These are phyloP conservation scores for Sporothrix curviconia DNA, from an alignment of 2,329 filamentous ascomycete species.

Conservation along the genomic window DNA sequence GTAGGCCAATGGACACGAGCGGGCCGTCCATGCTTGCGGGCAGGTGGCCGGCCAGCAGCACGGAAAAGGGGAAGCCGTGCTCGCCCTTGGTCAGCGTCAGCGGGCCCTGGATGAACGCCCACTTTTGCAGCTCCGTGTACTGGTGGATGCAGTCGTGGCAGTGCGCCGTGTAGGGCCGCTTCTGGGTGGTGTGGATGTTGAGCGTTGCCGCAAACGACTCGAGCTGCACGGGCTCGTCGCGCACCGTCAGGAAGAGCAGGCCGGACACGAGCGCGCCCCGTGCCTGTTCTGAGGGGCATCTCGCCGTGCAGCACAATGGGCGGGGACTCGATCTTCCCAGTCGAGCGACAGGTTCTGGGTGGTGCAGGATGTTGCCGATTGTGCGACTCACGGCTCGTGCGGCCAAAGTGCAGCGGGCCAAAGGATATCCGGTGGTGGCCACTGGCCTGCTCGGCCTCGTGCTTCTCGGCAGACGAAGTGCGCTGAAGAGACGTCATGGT, in stretches of 20 bases:
- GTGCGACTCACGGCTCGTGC: conserved; percentile 36
- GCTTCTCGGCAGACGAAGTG: conserved; percentile 18
- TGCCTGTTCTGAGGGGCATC: conserved; percentile 65
- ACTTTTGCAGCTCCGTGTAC: conserved; percentile 67
- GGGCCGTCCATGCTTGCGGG: conserved; percentile 73
- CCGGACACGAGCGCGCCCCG: conserved; percentile 81
- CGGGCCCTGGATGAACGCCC: conserved; percentile 64
- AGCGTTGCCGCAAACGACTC: conserved; percentile 68
- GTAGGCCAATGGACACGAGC: conserved; percentile 70
- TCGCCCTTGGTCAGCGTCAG: conserved; percentile 47
- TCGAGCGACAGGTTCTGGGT: conserved; percentile 40
- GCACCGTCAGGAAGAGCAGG: conserved; percentile 67
- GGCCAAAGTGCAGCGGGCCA: conserved; percentile 36
- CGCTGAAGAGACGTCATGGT: conserved; percentile 17
- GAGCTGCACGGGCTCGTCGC: conserved; percentile 59
- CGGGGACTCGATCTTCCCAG: conserved; percentile 72
- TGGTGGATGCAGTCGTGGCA: conserved; percentile 71
- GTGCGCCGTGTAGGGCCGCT: conserved; percentile 72
- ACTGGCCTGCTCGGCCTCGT: conserved; percentile 30
- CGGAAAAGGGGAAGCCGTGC: conserved; percentile 84
- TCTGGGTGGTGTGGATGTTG: conserved; percentile 63
- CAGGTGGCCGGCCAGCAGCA: conserved; percentile 77
- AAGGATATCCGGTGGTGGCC: conserved; percentile 37
- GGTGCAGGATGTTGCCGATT: no score
- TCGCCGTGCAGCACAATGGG: conserved; percentile 78